phyloP scores from a whole-genome alignment of 1,139 yeast species.

The Taiozyma sp. region DNA sequence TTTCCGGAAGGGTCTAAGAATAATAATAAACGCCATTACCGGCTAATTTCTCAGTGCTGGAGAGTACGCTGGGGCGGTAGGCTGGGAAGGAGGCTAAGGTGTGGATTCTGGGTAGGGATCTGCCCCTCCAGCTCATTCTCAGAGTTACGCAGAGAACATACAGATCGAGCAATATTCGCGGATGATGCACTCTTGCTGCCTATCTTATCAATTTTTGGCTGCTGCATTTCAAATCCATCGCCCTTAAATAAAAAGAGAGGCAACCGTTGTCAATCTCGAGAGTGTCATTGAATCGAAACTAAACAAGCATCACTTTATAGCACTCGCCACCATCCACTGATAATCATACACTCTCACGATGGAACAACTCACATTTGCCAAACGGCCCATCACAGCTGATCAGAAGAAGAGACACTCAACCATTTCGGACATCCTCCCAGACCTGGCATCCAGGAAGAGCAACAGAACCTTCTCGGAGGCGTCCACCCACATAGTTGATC shows the following conservation, averaged over 20 bases:
- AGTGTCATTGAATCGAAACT: too few relatives aligned
- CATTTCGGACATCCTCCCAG: constrained; percentile 7
- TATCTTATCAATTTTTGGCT: background rate
- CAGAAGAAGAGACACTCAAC: constrained; percentile 2
- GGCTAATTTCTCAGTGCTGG: background rate
- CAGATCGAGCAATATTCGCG: background rate
- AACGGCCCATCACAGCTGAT: constrained; percentile 4
- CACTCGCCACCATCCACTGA: background rate
- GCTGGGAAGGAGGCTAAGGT: too few relatives aligned
- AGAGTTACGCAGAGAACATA: background rate
- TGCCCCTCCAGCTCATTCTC: background rate
- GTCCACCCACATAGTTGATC: constrained; percentile 1
- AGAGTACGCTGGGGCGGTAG: background rate
- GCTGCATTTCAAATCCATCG: background rate
- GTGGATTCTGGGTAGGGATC: too few relatives aligned
- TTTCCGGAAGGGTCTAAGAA: too few relatives aligned
- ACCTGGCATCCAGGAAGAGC: constrained; percentile 1
- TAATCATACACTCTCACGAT: background rate
- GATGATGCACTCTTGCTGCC: background rate
- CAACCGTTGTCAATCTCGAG: too few relatives aligned
- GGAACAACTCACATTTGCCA: constrained; percentile 7
- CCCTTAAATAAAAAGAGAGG: background rate
- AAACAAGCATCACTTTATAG: too few relatives aligned
- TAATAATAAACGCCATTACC: too few relatives aligned
- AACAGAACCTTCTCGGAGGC: constrained; percentile 7